Conservation (phyloP, 2,329 filamentous ascomycete genomes). For the Tolypocladium endophyticum region DNA sequence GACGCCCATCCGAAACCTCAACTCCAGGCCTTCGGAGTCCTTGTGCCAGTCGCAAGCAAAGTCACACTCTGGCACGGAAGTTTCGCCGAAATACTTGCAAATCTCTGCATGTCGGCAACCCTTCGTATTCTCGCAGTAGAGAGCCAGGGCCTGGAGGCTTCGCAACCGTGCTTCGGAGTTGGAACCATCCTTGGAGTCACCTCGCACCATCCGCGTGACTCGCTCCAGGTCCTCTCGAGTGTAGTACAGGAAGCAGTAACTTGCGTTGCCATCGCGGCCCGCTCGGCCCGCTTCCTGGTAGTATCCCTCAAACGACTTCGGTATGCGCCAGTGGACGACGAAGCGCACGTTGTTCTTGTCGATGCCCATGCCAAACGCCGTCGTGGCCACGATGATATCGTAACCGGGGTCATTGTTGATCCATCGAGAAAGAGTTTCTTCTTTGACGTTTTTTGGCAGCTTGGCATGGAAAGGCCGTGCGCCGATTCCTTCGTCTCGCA, state of each 20-base stretch:
- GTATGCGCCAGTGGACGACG: slow-evolving; percentile 87
- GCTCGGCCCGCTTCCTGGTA: slow-evolving; percentile 93
- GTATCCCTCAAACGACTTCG: slow-evolving; percentile 90
- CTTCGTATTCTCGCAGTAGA: slow-evolving; percentile 70
- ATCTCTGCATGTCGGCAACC: slow-evolving; percentile 69
- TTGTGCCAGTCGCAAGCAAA: slow-evolving; percentile 75
- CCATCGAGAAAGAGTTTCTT: slow-evolving; percentile 62
- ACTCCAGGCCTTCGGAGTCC: slow-evolving; percentile 47
- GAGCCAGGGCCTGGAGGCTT: slow-evolving; percentile 58
- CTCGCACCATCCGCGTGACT: slow-evolving; percentile 45
- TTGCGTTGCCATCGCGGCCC: slow-evolving; percentile 79
- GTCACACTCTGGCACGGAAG: slow-evolving; percentile 47
- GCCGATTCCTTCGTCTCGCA: slow-evolving; percentile 59
- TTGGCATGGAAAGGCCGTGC: slow-evolving; percentile 66
- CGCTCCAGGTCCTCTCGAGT: slow-evolving; percentile 77
- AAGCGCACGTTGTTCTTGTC: slow-evolving; percentile 93
- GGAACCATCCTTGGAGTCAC: slow-evolving; percentile 28
- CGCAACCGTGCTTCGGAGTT: slow-evolving; percentile 42
- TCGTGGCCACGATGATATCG: slow-evolving; percentile 89
- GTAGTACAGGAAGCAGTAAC: slow-evolving; percentile 84
- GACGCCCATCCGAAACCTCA: slow-evolving; percentile 43
- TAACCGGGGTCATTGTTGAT: slow-evolving; percentile 65
- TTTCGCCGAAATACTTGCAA: slow-evolving; percentile 67
- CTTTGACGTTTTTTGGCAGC: slow-evolving; percentile 56
- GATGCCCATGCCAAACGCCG: slow-evolving; percentile 95